A percentile compares a stretch with the other conserved stretches of the same genome.
Conservation (phyloP, 257 asterid species). For the Scutellaria galericulata region DNA sequence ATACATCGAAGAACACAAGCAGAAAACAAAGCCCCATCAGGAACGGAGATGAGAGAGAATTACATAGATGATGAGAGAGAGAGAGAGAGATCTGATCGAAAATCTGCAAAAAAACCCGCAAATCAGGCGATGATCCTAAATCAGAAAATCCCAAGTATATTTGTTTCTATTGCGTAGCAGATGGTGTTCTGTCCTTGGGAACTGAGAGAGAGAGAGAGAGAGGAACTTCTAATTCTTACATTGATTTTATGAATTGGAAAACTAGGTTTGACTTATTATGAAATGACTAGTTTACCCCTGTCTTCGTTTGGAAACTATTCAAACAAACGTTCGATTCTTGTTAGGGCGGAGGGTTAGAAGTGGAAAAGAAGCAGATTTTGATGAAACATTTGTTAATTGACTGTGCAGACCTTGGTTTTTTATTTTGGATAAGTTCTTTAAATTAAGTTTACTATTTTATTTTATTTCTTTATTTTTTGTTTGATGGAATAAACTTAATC, state of each 20-base stretch:
- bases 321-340: too few species aligned
- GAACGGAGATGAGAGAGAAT: slow-evolving; percentile 19
- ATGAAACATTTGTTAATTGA: too few species aligned
- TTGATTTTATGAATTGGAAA: neutral
- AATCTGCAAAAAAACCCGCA: slow-evolving; percentile 1
- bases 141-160: slow-evolving; percentile 5
- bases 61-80: slow-evolving; percentile 35
- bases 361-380: too few species aligned
- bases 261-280: neutral
- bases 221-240: neutral
- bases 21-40: neutral
- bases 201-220: slow-evolving; percentile 35
- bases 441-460: too few species aligned
- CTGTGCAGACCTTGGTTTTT: too few species aligned
- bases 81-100: slow-evolving; percentile 38
- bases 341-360: too few species aligned
- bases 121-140: neutral
- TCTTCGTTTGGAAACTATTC: too few species aligned
- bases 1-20: slow-evolving; percentile 15
- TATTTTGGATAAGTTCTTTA: too few species aligned
- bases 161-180: slow-evolving; percentile 24
- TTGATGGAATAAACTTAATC: too few species aligned
- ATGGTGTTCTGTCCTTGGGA: slow-evolving; percentile 32
- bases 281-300: neutral
- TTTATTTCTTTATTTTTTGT: too few species aligned